A percentile compares a stretch with the other conserved stretches of the same genome.
Evolutionary conservation across 2,329 filamentous ascomycete genomes (phyloP).

Genomic region (Diaporthe australafricana): DNA sequence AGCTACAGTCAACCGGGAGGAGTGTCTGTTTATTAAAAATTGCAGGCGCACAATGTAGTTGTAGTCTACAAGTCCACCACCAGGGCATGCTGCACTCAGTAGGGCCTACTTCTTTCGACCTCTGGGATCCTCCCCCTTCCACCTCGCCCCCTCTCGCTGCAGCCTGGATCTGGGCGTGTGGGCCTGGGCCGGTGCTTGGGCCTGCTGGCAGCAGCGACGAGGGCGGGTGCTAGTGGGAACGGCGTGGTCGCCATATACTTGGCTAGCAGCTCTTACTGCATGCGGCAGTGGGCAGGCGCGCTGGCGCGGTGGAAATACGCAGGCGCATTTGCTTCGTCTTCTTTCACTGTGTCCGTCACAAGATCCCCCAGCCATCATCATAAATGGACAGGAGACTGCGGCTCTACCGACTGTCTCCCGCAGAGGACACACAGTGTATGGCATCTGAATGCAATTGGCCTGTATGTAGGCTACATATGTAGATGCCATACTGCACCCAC

Average conservation of each 20-base stretch:
- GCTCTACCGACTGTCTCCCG: background rate
- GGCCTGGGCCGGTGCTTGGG: background rate
- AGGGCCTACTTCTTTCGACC: background rate
- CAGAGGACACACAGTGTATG: background rate
- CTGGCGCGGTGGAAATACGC: background rate
- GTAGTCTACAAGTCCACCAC: background rate
- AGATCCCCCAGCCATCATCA: background rate
- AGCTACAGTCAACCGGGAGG: background rate
- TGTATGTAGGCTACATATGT: too few species aligned
- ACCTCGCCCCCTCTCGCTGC: background rate
- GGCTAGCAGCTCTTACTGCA: constrained; percentile 7
- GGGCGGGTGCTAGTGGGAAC: background rate
- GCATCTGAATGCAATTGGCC: constrained; percentile 5
- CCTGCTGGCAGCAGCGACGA: background rate
- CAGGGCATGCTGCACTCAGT: background rate
- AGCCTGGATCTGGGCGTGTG: background rate
- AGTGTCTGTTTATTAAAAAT: constrained; percentile 16
- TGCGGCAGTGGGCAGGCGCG: constrained; percentile 22
- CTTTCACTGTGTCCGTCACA: background rate
- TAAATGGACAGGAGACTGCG: background rate
- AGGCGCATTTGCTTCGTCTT: background rate
- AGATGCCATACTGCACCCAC: background rate
- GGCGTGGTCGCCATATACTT: background rate
- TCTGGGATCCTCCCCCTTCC: background rate
- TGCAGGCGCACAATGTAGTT: background rate